Base-by-base conservation (phyloP, 2,329 filamentous ascomycete genomes). In the Erysiphe pulchra region DNA sequence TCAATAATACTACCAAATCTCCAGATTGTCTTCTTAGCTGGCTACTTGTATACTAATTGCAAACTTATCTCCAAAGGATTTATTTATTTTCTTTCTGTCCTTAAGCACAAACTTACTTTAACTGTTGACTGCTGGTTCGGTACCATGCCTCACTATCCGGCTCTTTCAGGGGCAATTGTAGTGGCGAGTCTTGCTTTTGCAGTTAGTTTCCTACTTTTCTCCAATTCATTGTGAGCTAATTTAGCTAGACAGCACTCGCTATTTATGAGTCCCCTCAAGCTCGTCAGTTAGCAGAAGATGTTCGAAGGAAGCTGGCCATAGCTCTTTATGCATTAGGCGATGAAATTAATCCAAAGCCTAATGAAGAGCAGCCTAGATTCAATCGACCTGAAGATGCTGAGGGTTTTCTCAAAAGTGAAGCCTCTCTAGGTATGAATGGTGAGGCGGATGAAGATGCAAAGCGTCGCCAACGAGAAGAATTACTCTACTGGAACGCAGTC, bases 341-440 rank as follows among this genome's bases (percentile, higher is more conserved):
- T 47, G 66, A 64, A 51, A 67, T 75, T 57, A 60, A 64, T 47
- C 54, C 54, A 33, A 32, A 45, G 31, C 30, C 44, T 11, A 17
- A 12, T n/a, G 32, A 50, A 20, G 52, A 47, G 46, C 50, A 71
- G 51, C 74, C 74, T 47, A 60, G 70, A 28, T 77, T 76, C 59
- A 78, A 78, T 56, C 63, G 74, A 12, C 74, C 74, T 45, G 74
- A 78, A 56, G 74, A 78, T 57, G 73, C 73, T 47, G 68, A 77
- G 46, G 74, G 73, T 9, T 77, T 77, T 54, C 55, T 75, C 47
- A 61, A 67, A 52, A 72, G 71, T 9, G 61, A 58, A 17, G 52
- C 52, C 4, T 17, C 12, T 18, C 37, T 7, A 17, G 60, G 60
- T 16, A 60, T 60, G 44, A 63, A 68, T 31, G 55, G 61, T 1